These are phyloP conservation scores for Lentinula guzmanii DNA, from an alignment of 768 basidiomycete species.

Conservation along the genomic window DNA sequence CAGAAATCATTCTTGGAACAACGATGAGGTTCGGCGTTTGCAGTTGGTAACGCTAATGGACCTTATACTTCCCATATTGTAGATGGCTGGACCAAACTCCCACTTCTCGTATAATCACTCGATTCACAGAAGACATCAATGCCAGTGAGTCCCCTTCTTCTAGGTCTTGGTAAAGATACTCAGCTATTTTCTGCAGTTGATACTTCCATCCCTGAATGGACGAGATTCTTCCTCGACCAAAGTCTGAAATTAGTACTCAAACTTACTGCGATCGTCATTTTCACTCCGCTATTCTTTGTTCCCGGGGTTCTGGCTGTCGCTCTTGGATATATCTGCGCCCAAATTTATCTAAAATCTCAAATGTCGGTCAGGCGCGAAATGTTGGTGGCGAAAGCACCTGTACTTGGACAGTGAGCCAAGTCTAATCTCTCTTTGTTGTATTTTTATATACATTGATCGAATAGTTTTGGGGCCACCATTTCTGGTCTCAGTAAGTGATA, in stretches of 20 bases:
- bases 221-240: slow-evolving; percentile 7
- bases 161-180: not conserved
- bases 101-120: slow-evolving; percentile 40
- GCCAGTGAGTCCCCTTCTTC: slow-evolving; percentile 16
- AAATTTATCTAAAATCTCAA: slow-evolving; percentile 18
- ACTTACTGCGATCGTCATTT: slow-evolving; percentile 18
- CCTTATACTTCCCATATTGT: not conserved
- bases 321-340: slow-evolving; percentile 22
- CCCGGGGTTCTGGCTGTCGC: slow-evolving; percentile 13
- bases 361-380: slow-evolving; percentile 18
- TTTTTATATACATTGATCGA: not conserved
- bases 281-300: slow-evolving; percentile 13
- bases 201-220: slow-evolving; percentile 5
- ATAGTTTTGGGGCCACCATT: slow-evolving; percentile 46
- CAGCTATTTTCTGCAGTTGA: slow-evolving; percentile 8
- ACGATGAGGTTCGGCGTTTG: slow-evolving; percentile 51
- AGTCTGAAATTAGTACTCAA: slow-evolving; percentile 14
- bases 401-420: slow-evolving; percentile 21
- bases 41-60: slow-evolving; percentile 24
- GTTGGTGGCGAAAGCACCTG: slow-evolving; percentile 13
- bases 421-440: slow-evolving; percentile 16
- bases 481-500: slow-evolving; percentile 13
- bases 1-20: slow-evolving; percentile 49
- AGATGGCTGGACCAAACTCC: slow-evolving; percentile 49
- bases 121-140: slow-evolving; percentile 42